These are phyloP conservation scores for Microsporum ferrugineum DNA, from an alignment of 2,329 filamentous ascomycete genomes.

Conservation along the genomic window DNA sequence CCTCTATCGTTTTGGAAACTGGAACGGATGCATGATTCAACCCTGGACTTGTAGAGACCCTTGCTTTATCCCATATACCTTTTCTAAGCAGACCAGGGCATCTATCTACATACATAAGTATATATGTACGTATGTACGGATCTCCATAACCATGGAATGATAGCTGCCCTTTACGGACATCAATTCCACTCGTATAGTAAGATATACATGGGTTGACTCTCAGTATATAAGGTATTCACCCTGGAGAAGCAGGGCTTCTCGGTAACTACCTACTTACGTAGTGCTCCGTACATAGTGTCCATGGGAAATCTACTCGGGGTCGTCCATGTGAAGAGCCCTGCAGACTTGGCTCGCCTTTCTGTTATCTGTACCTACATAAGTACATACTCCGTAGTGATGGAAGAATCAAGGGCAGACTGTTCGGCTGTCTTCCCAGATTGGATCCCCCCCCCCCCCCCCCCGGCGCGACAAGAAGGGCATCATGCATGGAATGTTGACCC, in stretches of 20 bases:
- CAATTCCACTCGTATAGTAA: too few relatives aligned
- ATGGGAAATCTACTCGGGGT: too few relatives aligned
- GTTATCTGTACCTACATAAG: background rate
- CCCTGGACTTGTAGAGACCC: background rate
- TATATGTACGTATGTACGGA: too few relatives aligned
- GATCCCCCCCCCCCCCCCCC: background rate
- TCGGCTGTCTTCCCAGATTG: background rate
- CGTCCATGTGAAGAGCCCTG: background rate
- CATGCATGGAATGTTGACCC: background rate
- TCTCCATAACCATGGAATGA: too few relatives aligned
- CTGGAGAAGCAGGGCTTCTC: too few relatives aligned
- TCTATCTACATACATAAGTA: too few relatives aligned
- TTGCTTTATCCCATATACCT: background rate
- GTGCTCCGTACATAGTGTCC: too few relatives aligned
- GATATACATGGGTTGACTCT: too few relatives aligned
- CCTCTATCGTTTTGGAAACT: background rate
- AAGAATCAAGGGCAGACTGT: background rate
- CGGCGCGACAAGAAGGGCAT: background rate
- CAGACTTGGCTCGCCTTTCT: background rate
- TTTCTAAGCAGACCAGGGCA: background rate
- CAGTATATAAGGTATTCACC: too few relatives aligned
- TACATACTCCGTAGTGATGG: background rate
- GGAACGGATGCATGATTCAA: background rate
- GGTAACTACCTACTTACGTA: too few relatives aligned
- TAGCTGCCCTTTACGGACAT: too few relatives aligned